phyloP scores from a whole-genome alignment of 805 yeast genomes.

The Aciculoconidium aculeatum region DNA sequence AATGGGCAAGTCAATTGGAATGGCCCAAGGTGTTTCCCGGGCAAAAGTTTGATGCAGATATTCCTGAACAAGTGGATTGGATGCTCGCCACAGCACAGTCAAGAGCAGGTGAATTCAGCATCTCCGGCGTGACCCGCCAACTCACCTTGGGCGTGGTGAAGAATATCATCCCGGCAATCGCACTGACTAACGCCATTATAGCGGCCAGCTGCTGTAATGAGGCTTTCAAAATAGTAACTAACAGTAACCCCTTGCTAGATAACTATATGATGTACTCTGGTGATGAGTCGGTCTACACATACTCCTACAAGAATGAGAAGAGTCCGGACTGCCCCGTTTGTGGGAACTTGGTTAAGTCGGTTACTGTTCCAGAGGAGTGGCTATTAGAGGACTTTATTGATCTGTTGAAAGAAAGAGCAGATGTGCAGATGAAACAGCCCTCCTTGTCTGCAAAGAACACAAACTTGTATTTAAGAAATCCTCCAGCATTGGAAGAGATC shows the following conservation, averaged over 20 bases:
- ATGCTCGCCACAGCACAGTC: constrained; percentile 47
- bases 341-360: constrained; percentile 36
- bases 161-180: constrained; percentile 89
- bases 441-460: constrained; percentile 37
- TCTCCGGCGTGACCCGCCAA: constrained; percentile 67
- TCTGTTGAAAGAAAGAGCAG: constrained; percentile 25
- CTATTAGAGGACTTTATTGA: constrained; percentile 36
- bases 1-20: constrained; percentile 74
- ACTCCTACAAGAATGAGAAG: constrained; percentile 59
- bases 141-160: constrained; percentile 85
- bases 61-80: constrained; percentile 58
- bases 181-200: constrained; percentile 87
- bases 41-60: constrained; percentile 59
- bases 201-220: constrained; percentile 89
- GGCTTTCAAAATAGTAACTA: constrained; percentile 71
- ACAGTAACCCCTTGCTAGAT: constrained; percentile 57
- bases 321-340: constrained; percentile 72
- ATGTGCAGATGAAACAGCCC: constrained; percentile 34
- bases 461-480: constrained; percentile 42
- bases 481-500: constrained; percentile 39
- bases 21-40: constrained; percentile 56
- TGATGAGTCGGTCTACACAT: constrained; percentile 68
- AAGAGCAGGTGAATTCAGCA: constrained; percentile 62
- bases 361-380: constrained; percentile 25
- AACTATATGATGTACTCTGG: constrained; percentile 90